Base-by-base conservation (phyloP, 768 basidiomycete genomes). In the Mycena vitilis region DNA sequence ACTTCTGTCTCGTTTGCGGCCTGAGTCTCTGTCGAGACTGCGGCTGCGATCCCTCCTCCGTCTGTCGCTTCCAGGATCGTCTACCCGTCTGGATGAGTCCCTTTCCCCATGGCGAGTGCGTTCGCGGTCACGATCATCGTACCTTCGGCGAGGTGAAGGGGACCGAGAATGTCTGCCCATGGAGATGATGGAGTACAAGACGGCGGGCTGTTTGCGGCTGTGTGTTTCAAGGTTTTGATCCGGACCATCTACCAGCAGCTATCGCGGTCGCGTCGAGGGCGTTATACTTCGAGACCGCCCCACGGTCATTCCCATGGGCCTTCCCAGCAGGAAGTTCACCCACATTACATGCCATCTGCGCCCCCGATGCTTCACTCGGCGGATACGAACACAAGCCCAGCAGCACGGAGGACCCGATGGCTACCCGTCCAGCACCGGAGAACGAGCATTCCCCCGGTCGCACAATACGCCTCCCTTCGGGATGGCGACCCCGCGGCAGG, bases 401-500 rank as follows among this genome's bases (percentile, higher is more conserved):
- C 63, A 60, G 36, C 52, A 69, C 4, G 68, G 63, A 16, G 61
- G 66, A 18, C n/a, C 61, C 11, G 67, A 58, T 54, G 61, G 67
- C 44, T 25, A 42, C 42, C 45, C 63, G 18, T 63, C 60, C 16
- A 40, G 40, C 37, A 20, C 47, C 4, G 52, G 53, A 13, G 58
- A 65, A 62, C 63, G 68, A 13, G 22, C 52, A 37, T 61, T 65
- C 45, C 49, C 55, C 42, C 38, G 57, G 34, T 63, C 59, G 45
- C 51, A 58, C 51, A 60, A 55, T 64, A 34, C 65, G 12, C 71
- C 36, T 25, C 42, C 63, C 10, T 62, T 69, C 5, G 59, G 66
- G 49, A 64, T 68, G 36, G 83, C 85, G 13, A 89, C 86, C 22
- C 87, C 87, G 20, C 81, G 81, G 71, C 85, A 89, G 82, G 87